Conservation (phyloP, 1,284 basidiomycete genomes). For the Pseudozyma hubeiensis region DNA sequence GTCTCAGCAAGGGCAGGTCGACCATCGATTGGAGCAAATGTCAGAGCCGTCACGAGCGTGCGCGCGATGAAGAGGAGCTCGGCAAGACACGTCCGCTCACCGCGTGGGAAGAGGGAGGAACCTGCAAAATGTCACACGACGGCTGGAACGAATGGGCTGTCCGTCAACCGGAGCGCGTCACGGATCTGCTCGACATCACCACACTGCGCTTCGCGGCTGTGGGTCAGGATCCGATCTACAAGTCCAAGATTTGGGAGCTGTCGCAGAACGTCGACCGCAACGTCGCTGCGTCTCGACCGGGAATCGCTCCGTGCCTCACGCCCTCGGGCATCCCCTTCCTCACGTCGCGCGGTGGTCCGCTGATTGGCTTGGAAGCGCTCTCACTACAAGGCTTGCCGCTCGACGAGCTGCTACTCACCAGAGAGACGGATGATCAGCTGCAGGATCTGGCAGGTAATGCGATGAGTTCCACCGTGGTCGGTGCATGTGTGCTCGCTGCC, state of each 20-base stretch:
- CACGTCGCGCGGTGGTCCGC: constrained; percentile 93
- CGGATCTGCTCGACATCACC: constrained; percentile 93
- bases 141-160: constrained; percentile 94
- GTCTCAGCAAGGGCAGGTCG: constrained; percentile 64
- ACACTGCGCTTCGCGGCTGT: constrained; percentile 82
- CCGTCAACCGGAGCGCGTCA: constrained; percentile 90
- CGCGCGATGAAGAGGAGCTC: constrained; percentile 83
- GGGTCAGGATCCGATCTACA: constrained; percentile 70
- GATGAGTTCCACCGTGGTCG: constrained; percentile 94
- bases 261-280: constrained; percentile 90
- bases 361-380: constrained; percentile 90
- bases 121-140: constrained; percentile 87
- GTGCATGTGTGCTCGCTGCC: constrained; percentile 86
- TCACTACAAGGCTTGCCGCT: constrained; percentile 93
- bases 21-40: constrained; percentile 86
- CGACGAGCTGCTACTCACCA: constrained; percentile 87
- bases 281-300: constrained; percentile 81
- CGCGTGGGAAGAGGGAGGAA: constrained; percentile 92
- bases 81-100: constrained; percentile 88
- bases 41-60: constrained; percentile 89
- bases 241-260: constrained; percentile 80
- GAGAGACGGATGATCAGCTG: constrained; percentile 91
- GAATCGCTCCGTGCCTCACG: constrained; percentile 90
- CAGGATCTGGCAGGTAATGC: constrained; percentile 95
- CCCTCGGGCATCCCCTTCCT: constrained; percentile 97